Conservation (phyloP, 1,284 basidiomycete species). For the Leccinum proximum region DNA sequence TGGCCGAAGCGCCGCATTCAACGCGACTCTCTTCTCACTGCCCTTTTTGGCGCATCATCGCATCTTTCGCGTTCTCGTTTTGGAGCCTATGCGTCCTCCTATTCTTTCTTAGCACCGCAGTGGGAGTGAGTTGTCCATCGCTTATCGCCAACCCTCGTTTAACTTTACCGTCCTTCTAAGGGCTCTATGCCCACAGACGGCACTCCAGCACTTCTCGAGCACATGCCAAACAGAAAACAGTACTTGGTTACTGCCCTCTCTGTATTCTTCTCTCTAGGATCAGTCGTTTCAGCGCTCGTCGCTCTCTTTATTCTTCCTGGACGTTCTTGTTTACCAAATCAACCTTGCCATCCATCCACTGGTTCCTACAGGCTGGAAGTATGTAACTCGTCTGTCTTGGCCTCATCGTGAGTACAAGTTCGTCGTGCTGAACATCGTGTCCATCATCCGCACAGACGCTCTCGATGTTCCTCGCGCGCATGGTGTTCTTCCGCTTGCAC, state of each 20-base stretch:
- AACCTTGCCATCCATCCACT: constrained; percentile 58
- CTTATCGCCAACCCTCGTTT: constrained; percentile 7
- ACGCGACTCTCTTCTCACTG: constrained; percentile 86
- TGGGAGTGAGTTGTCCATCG: constrained; percentile 53
- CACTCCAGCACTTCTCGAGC: constrained; percentile 91
- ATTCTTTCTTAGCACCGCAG: constrained; percentile 89
- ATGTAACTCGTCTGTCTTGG: constrained; percentile 74
- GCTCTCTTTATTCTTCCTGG: constrained; percentile 74
- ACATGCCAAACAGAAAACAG: constrained; percentile 88
- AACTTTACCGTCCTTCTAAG: constrained; percentile 33
- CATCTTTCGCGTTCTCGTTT: constrained; percentile 79
- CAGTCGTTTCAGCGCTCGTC: constrained; percentile 80
- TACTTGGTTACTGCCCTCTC: constrained; percentile 95
- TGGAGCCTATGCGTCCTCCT: constrained; percentile 70
- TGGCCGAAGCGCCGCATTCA: constrained; percentile 90
- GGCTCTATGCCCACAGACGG: constrained; percentile 98
- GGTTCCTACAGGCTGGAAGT: constrained; percentile 86
- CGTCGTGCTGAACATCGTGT: not conserved
- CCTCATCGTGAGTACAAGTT: constrained; percentile 53
- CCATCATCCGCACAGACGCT: constrained; percentile 58
- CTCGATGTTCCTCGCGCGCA: constrained; percentile 82
- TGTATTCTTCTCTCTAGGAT: constrained; percentile 92
- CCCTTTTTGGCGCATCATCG: constrained; percentile 86
- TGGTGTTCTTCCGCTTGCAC: constrained; percentile 87
- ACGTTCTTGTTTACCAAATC: constrained; percentile 60